Evolutionary conservation across 1,284 basidiomycete genomes (phyloP).

Genomic region (Ceratobasidium sp.): DNA sequence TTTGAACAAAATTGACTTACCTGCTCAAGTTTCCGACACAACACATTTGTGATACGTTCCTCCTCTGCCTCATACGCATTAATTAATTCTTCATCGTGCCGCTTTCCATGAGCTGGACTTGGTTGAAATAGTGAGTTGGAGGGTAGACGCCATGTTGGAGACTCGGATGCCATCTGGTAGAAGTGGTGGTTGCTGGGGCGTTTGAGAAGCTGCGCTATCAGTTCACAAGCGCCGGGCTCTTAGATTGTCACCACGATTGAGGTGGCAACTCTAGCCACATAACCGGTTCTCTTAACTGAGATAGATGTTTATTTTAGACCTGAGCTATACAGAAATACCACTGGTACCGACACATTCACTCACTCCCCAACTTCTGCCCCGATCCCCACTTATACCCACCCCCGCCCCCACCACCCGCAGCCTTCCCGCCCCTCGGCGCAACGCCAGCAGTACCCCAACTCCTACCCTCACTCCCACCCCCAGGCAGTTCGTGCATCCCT

Average conservation of each 20-base stretch:
- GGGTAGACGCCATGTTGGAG: slow-evolving; percentile 24
- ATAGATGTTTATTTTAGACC: no score
- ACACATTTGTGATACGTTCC: slow-evolving; percentile 83
- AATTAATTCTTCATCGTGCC: slow-evolving; percentile 75
- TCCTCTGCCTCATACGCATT: slow-evolving; percentile 89
- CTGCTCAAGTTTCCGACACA: slow-evolving; percentile 83
- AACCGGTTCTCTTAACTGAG: no score
- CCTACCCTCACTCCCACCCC: slow-evolving; percentile 49
- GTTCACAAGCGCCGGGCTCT: neutral
- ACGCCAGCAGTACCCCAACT: slow-evolving; percentile 51
- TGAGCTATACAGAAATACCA: neutral
- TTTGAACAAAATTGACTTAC: slow-evolving; percentile 62
- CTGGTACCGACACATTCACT: neutral
- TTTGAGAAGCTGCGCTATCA: slow-evolving; percentile 1
- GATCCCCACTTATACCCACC: slow-evolving; percentile 65
- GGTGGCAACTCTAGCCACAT: neutral
- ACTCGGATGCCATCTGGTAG: slow-evolving; percentile 13
- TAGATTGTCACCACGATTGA: neutral
- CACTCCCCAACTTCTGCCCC: slow-evolving; percentile 61
- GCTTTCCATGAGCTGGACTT: neutral
- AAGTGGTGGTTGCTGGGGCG: slow-evolving; percentile 28
- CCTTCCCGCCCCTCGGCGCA: slow-evolving; percentile 54
- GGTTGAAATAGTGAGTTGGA: neutral
- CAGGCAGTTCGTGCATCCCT: slow-evolving; percentile 52
- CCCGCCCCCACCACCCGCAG: slow-evolving; percentile 45